These are phyloP conservation scores for Grammothele lineata DNA, from an alignment of 768 basidiomycete genomes.

Conservation along the genomic window DNA sequence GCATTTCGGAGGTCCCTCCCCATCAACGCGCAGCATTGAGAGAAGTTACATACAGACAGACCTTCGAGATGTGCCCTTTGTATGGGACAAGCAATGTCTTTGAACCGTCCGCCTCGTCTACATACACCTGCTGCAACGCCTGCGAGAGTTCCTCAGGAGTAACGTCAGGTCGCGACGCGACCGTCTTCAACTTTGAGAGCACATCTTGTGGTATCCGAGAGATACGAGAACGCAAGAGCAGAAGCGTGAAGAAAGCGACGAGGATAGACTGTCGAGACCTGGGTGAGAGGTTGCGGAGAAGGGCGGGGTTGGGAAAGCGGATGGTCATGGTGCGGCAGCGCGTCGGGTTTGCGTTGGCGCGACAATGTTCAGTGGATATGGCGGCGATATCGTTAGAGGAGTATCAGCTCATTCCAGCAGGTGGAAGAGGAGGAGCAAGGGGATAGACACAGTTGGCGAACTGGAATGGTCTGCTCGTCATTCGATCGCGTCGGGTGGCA, in stretches of 20 bases:
- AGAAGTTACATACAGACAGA: constrained; percentile 29
- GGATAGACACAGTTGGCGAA: no score
- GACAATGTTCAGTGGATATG: no score
- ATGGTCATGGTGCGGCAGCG: constrained; percentile 8
- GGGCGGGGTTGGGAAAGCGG: constrained; percentile 6
- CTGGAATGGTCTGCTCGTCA: no score
- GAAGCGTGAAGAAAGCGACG: constrained; percentile 39
- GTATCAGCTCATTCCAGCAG: no score
- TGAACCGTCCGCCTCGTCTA: constrained; percentile 51
- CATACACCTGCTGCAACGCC: constrained; percentile 60
- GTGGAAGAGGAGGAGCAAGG: no score
- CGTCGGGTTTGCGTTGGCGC: no score
- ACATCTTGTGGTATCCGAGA: constrained; percentile 31
- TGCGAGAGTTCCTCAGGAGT: constrained; percentile 37
- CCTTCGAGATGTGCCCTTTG: constrained; percentile 58
- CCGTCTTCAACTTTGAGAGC: constrained; percentile 26
- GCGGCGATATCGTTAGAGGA: no score
- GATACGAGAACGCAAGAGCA: constrained; percentile 49
- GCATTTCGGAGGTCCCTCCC: neutral
- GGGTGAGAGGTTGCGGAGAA: constrained; percentile 5
- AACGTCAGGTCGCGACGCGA: constrained; percentile 9
- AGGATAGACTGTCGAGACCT: constrained; percentile 30
- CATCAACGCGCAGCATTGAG: neutral
- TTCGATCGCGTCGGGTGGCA: no score
- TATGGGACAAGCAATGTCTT: constrained; percentile 68